Evolutionary conservation across 306 rosid species (phyloP).

Genomic region (Arachis stenosperma): DNA sequence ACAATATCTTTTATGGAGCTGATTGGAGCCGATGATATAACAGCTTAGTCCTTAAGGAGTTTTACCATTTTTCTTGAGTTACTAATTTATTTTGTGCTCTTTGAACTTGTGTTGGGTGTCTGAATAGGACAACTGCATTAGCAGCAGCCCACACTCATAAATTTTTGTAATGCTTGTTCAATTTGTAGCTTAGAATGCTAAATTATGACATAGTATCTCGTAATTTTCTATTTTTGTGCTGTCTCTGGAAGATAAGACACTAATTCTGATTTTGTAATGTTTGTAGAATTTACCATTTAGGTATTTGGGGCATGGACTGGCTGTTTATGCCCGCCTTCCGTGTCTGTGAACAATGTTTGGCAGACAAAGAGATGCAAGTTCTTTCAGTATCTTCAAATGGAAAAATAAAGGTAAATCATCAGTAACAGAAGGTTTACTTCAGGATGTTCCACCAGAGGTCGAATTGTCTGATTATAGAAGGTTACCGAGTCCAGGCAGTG

Average conservation of each 20-base stretch:
- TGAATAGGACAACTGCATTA: not conserved
- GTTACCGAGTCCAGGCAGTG: constrained; percentile 72
- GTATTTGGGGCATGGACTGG: constrained; percentile 73
- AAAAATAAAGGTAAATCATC: constrained; percentile 62
- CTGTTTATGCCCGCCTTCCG: constrained; percentile 54
- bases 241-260: constrained; percentile 33
- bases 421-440: constrained; percentile 58
- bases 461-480: constrained; percentile 72
- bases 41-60: not conserved
- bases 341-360: constrained; percentile 80
- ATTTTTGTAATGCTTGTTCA: not conserved
- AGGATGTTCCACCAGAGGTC: constrained; percentile 67
- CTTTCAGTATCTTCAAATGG: constrained; percentile 60
- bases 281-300: constrained; percentile 42
- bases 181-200: constrained; percentile 17
- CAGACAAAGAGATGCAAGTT: constrained; percentile 53
- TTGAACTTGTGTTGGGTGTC: not conserved
- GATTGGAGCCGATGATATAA: not conserved
- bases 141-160: constrained; percentile 10
- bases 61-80: not conserved
- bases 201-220: constrained; percentile 14
- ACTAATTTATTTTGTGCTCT: not conserved
- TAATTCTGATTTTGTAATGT: constrained; percentile 29
- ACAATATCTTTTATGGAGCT: not conserved
- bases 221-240: not conserved